phyloP scores from a whole-genome alignment of 495 filamentous ascomycete genomes.

The Geopyxis carbonaria region DNA sequence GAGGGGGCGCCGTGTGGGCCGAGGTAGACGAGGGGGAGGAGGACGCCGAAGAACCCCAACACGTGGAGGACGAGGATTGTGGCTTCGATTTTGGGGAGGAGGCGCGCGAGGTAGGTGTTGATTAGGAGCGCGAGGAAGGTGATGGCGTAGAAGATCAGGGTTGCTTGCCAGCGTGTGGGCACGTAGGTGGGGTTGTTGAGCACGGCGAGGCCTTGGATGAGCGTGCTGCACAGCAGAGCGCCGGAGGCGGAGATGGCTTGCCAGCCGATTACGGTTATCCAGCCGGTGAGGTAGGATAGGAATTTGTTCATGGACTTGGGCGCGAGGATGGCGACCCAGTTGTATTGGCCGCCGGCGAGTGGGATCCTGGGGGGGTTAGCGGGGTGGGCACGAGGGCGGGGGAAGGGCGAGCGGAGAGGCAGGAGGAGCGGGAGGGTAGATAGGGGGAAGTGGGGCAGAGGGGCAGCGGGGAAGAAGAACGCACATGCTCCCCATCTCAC shows the following conservation, averaged over 20 bases:
- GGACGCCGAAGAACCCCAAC: constrained; percentile 32
- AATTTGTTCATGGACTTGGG: constrained; percentile 25
- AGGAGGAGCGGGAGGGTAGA: too few relatives aligned
- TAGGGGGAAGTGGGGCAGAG: too few relatives aligned
- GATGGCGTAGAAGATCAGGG: constrained; percentile 31
- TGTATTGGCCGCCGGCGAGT: constrained; percentile 30
- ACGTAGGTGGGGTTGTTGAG: constrained; percentile 31
- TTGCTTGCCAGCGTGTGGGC: constrained; percentile 33
- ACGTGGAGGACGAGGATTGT: constrained; percentile 31
- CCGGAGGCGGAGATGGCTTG: constrained; percentile 23
- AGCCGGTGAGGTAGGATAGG: constrained; percentile 29
- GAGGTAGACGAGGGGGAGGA: constrained; percentile 29
- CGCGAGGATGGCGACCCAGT: constrained; percentile 31
- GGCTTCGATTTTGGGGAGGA: constrained; percentile 31
- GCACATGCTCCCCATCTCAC: constrained; percentile 36
- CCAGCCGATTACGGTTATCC: constrained; percentile 28
- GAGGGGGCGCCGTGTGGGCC: constrained; percentile 21
- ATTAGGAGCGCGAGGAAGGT: constrained; percentile 29
- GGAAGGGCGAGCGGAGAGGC: too few relatives aligned
- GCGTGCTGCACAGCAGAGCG: constrained; percentile 27
- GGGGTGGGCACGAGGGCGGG: too few relatives aligned
- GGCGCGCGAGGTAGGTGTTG: constrained; percentile 30
- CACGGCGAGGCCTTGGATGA: constrained; percentile 32
- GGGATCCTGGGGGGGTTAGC: constrained; percentile 23
- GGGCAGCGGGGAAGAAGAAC: too few relatives aligned